Percentiles rank a stretch among this genome's conserved stretches.
phyloP scores from a whole-genome alignment of 2,329 filamentous ascomycete genomes.

The Sodiomyces alkalinus region DNA sequence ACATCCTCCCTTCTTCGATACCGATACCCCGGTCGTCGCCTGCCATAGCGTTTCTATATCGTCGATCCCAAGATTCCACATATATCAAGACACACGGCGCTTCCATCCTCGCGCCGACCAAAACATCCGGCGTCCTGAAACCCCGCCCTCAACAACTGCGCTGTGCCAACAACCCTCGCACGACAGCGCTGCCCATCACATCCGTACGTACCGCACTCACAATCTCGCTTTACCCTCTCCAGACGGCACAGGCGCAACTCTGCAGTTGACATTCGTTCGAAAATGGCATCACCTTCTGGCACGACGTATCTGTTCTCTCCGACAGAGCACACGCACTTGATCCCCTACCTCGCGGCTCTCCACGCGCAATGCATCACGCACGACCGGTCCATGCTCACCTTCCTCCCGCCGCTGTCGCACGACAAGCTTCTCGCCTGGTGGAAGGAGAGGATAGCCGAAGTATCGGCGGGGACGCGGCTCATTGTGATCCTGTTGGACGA shows the following conservation, averaged over 20 bases:
- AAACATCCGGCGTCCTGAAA: too few relatives aligned
- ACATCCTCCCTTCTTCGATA: too few relatives aligned
- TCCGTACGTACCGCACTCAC: too few relatives aligned
- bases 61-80: too few relatives aligned
- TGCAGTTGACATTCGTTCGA: background rate
- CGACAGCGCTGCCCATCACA: too few relatives aligned
- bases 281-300: conserved; percentile 6
- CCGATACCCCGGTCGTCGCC: too few relatives aligned
- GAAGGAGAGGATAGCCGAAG: conserved; percentile 35
- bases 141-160: too few relatives aligned
- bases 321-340: conserved; percentile 31
- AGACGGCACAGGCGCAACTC: background rate
- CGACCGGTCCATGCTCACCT: conserved; percentile 40
- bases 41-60: too few relatives aligned
- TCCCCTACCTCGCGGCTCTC: conserved; percentile 40
- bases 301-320: conserved; percentile 23
- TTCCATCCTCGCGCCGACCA: too few relatives aligned
- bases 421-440: conserved; percentile 42
- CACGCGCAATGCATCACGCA: conserved; percentile 43
- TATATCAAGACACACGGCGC: too few relatives aligned
- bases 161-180: too few relatives aligned
- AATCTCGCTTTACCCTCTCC: background rate
- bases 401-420: conserved; percentile 42
- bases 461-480: conserved; percentile 25
- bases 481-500: conserved; percentile 37